Percentiles rank a stretch among this genome's conserved stretches.
Evolutionary conservation across 2,329 filamentous ascomycete genomes (phyloP).

Genomic region (Venturia carpophila): DNA sequence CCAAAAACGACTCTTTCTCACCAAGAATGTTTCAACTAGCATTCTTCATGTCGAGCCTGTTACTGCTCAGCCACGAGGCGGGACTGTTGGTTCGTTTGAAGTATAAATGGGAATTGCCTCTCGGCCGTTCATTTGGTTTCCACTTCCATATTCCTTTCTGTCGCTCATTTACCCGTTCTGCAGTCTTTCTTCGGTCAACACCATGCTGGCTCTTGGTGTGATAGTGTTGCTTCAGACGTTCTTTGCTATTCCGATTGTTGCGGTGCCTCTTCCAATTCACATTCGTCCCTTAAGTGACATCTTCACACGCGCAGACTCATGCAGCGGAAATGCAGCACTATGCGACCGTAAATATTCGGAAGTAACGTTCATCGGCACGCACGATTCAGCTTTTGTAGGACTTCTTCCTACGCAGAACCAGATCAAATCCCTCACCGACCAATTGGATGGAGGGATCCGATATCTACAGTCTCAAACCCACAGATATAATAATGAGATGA

Average conservation of each 20-base stretch:
- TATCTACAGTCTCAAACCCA: slow-evolving; percentile 68
- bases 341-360: slow-evolving; percentile 65
- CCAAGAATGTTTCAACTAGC: slow-evolving; percentile 1
- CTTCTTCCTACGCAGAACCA: slow-evolving; percentile 64
- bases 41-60: slow-evolving; percentile 2
- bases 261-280: neutral
- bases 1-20: neutral
- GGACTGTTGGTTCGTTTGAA: neutral
- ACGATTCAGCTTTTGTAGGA: slow-evolving; percentile 63
- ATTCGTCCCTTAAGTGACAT: neutral
- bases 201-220: slow-evolving; percentile 10
- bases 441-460: slow-evolving; percentile 64
- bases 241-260: neutral
- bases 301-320: slow-evolving; percentile 29
- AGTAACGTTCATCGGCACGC: slow-evolving; percentile 72
- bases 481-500: slow-evolving; percentile 41
- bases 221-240: neutral
- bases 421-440: slow-evolving; percentile 62
- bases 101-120: neutral
- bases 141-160: neutral
- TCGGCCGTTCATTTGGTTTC: neutral
- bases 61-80: slow-evolving; percentile 5
- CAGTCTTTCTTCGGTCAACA: neutral
- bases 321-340: slow-evolving; percentile 73
- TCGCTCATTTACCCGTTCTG: neutral